These are phyloP conservation scores for Fraxinus pennsylvanica DNA, from an alignment of 257 asterid species.

Conservation along the genomic window DNA sequence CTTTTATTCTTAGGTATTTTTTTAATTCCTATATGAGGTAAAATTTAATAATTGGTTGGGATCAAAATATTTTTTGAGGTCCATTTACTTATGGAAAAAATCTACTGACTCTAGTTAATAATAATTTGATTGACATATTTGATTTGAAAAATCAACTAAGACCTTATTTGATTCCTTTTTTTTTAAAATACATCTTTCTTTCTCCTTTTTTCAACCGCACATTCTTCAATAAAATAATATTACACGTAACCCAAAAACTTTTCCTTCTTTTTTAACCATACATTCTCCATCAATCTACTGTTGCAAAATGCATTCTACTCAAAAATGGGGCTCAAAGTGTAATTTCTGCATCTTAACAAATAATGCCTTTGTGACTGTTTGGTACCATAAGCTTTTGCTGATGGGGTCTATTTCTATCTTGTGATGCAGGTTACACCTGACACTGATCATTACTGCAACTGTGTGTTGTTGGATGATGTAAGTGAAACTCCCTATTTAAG, in stretches of 20 bases:
- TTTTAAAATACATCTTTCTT: too few species aligned
- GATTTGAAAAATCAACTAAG: background rate
- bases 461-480: slow-evolving; percentile 99
- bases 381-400: background rate
- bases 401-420: slow-evolving; percentile 17
- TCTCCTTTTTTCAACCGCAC: too few species aligned
- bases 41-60: background rate
- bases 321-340: background rate
- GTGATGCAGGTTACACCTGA: slow-evolving; percentile 78
- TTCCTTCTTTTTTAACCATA: too few species aligned
- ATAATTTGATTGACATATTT: background rate
- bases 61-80: background rate
- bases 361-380: background rate
- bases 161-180: too few species aligned
- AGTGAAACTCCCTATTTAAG: slow-evolving; percentile 42
- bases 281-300: too few species aligned
- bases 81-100: background rate
- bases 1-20: background rate
- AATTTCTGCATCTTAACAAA: background rate
- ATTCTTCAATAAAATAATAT: too few species aligned
- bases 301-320: too few species aligned
- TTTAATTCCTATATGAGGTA: background rate
- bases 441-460: slow-evolving; percentile 89
- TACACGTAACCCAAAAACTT: too few species aligned
- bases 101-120: background rate